Evolutionary conservation across 2,329 filamentous ascomycete genomes (phyloP), one percentile per base, ranked within the genome.

Genomic region (Capronia epimyces): DNA sequence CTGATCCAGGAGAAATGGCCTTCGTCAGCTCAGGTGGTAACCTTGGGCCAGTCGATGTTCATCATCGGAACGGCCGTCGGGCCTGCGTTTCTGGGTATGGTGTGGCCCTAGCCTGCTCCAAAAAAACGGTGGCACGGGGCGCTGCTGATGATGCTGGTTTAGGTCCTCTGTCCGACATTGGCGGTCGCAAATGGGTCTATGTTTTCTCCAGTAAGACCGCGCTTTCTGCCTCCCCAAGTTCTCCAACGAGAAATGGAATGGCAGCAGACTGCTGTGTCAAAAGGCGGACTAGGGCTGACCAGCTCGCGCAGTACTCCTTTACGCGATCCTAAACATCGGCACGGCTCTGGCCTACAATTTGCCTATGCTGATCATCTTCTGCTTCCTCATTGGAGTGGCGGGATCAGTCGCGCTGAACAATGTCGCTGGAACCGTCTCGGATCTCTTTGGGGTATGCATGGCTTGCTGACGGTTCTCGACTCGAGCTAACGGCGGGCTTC

Each of bases 121-220:
- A 13, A 13, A 3, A 3, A 32, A 9, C 24, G 29, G 3, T 32
- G n/a, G n/a, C 13, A 31, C 7, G 36, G 22, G 25, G 22, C 15
- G 7, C 15, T 10, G 40, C 25, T 29, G 22, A 18, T 42, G 39
- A 10, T 37, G 45, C 15, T 22, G n/a, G 15, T 20, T n/a, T 44
- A 49, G 48, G 68, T 6, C 69, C 69, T 37, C 58, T 72, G 36
- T 68, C 66, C 46, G 70, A 72, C 52, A 68, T 73, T 48, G 67
- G 67, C 37, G 69, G 70, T 20, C 65, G 69, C 5, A 73, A 72
- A 65, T 72, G 69, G 70, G 65, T 72, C 32, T 72, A 73, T 47
- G 70, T 72, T 16, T 65, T 47, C 3, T 66, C 66, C 15, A 67
- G 41, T 45, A 37, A 16, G 46, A 20, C 15, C 36, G 16, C 16